A percentile compares a stretch with the other conserved stretches of the same genome.
Evolutionary conservation across 1,139 yeast species (phyloP).

Genomic region (Sugiyamaella pinicola): DNA sequence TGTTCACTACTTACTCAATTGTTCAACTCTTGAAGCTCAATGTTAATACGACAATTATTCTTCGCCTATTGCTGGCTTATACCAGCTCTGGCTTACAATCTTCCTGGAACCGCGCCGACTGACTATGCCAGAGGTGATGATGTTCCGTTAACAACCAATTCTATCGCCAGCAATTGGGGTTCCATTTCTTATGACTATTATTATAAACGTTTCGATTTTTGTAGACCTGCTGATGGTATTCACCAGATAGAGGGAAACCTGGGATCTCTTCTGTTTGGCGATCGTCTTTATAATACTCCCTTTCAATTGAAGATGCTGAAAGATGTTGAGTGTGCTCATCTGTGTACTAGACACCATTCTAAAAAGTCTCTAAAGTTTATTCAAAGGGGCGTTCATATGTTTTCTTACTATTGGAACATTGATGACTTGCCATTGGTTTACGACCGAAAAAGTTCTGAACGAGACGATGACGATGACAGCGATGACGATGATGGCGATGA

Average conservation of each 20-base stretch:
- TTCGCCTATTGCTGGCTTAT: conserved; percentile 7
- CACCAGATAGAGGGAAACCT: conserved; percentile 81
- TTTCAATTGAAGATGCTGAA: conserved; percentile 77
- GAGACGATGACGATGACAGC: conserved; percentile 35
- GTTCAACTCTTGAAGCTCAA: background rate
- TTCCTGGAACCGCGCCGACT: conserved; percentile 95
- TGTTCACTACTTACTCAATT: no score
- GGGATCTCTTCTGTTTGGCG: conserved; percentile 93
- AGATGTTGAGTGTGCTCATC: conserved; percentile 60
- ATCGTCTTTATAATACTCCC: conserved; percentile 90
- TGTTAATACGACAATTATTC: background rate
- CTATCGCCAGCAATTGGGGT: conserved; percentile 56
- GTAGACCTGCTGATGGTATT: conserved; percentile 66
- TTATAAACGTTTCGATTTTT: conserved; percentile 78
- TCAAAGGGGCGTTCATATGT: conserved; percentile 72
- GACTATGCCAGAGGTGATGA: conserved; percentile 71
- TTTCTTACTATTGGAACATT: conserved; percentile 84
- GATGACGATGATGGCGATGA: conserved; percentile 27
- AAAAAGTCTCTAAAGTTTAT: conserved; percentile 71
- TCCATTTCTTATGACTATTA: conserved; percentile 64
- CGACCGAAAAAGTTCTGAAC: conserved; percentile 42
- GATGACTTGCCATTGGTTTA: conserved; percentile 93
- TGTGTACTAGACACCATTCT: conserved; percentile 64
- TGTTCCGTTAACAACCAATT: conserved; percentile 82
- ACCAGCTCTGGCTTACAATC: conserved; percentile 63